Evolutionary conservation across 2,329 filamentous ascomycete genomes (phyloP).

Genomic region (Coniella lustricola): DNA sequence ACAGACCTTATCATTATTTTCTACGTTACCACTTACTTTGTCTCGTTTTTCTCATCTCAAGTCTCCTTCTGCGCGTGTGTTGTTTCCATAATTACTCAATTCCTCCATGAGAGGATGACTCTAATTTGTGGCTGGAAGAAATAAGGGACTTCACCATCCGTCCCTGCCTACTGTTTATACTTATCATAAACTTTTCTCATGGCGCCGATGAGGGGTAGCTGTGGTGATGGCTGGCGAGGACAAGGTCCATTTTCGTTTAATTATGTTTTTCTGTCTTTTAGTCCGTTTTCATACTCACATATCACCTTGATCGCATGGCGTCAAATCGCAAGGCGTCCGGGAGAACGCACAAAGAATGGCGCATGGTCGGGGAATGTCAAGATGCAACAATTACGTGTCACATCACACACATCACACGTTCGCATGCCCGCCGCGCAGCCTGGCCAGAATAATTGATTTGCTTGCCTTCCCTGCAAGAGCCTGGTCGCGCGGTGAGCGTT

Average conservation of each 20-base stretch:
- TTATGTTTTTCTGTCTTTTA: background rate
- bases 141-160: too few relatives aligned
- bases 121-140: too few relatives aligned
- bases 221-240: background rate
- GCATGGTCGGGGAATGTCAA: background rate
- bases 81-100: background rate
- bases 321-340: constrained; percentile 7
- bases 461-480: too few relatives aligned
- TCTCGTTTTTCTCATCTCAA: background rate
- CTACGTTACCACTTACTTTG: background rate
- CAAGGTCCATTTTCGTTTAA: background rate
- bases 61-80: background rate
- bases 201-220: too few relatives aligned
- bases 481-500: too few relatives aligned
- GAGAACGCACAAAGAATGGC: background rate
- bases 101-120: too few relatives aligned
- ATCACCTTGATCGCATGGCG: background rate
- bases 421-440: too few relatives aligned
- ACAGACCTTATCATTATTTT: background rate
- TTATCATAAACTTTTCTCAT: too few relatives aligned
- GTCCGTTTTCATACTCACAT: background rate
- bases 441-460: too few relatives aligned
- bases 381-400: background rate
- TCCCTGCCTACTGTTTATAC: too few relatives aligned
- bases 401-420: background rate